Evolutionary conservation across 1,284 basidiomycete species (phyloP).

Genomic region (Trichosporon inkin): DNA sequence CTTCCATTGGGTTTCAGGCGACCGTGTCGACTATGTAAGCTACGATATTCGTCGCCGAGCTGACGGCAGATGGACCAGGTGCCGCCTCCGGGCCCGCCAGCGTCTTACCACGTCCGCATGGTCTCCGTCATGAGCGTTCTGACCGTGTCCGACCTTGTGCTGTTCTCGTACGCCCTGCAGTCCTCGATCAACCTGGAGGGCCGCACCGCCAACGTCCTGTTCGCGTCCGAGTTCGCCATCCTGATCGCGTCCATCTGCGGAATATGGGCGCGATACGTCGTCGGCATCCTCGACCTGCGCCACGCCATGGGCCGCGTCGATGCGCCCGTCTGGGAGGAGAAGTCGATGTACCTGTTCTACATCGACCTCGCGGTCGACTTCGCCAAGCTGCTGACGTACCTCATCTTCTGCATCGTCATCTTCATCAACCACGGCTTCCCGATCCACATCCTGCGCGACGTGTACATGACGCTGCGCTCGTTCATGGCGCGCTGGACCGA

Average conservation of each 20-base stretch:
- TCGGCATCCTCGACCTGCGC: conserved; percentile 76
- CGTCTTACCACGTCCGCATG: conserved; percentile 80
- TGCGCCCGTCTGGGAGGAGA: conserved; percentile 92
- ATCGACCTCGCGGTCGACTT: conserved; percentile 92
- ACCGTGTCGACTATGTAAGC: conserved; percentile 90
- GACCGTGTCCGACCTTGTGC: conserved; percentile 34
- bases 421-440: conserved; percentile 93
- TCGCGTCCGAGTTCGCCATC: conserved; percentile 93
- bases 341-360: conserved; percentile 95
- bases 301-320: conserved; percentile 78
- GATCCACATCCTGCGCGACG: conserved; percentile 91
- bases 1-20: conserved; percentile 94
- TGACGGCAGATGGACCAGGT: conserved; percentile 85
- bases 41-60: background rate
- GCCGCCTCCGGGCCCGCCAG: conserved; percentile 74
- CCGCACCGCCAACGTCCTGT: conserved; percentile 79
- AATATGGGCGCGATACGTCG: conserved; percentile 78
- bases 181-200: conserved; percentile 52
- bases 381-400: conserved; percentile 85
- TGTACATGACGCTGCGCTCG: conserved; percentile 88
- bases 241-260: conserved; percentile 69
- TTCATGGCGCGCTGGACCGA: conserved; percentile 83
- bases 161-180: conserved; percentile 39
- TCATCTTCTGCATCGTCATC: conserved; percentile 87
- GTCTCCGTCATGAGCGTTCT: conserved; percentile 51